phyloP scores from a whole-genome alignment of 345 rosid species.

The Bruguiera parviflora region DNA sequence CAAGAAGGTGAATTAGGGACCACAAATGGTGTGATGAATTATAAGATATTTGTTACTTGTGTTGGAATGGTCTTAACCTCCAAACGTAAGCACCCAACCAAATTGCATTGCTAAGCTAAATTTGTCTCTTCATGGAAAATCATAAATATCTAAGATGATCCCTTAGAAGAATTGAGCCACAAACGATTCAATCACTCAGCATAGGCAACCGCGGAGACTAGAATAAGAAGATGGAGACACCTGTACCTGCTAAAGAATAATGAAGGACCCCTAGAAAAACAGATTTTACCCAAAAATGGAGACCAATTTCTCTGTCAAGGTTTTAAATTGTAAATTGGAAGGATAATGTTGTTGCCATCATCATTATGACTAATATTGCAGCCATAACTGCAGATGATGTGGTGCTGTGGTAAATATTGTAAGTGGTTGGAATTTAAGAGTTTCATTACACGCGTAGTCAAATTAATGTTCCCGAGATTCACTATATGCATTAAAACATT shows the following conservation, averaged over 20 bases:
- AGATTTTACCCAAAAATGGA: slow-evolving; percentile 17
- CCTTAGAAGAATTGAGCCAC: slow-evolving; percentile 22
- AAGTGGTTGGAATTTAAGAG: too few species aligned
- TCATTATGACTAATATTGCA: too few species aligned
- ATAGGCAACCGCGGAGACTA: background rate
- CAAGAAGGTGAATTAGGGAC: slow-evolving; percentile 41
- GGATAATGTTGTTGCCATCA: too few species aligned
- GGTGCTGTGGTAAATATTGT: too few species aligned
- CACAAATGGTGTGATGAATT: slow-evolving; percentile 30
- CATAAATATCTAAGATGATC: slow-evolving; percentile 12
- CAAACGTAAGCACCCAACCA: slow-evolving; percentile 27
- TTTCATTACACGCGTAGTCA: too few species aligned
- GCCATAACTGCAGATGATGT: too few species aligned
- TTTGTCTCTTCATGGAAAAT: slow-evolving; percentile 26
- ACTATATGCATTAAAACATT: too few species aligned
- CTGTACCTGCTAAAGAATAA: background rate
- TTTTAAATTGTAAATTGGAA: too few species aligned
- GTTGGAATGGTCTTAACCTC: slow-evolving; percentile 44
- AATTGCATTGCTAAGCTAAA: slow-evolving; percentile 18
- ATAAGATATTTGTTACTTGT: slow-evolving; percentile 21
- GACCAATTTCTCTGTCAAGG: slow-evolving; percentile 7
- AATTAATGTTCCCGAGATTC: too few species aligned
- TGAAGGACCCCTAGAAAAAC: background rate
- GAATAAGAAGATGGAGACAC: slow-evolving; percentile 1
- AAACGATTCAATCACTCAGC: slow-evolving; percentile 37